A percentile compares a stretch with the other conserved stretches of the same genome.
Conservation (phyloP, 2,329 filamentous ascomycete genomes). For the Fusarium pseudograminearum region DNA sequence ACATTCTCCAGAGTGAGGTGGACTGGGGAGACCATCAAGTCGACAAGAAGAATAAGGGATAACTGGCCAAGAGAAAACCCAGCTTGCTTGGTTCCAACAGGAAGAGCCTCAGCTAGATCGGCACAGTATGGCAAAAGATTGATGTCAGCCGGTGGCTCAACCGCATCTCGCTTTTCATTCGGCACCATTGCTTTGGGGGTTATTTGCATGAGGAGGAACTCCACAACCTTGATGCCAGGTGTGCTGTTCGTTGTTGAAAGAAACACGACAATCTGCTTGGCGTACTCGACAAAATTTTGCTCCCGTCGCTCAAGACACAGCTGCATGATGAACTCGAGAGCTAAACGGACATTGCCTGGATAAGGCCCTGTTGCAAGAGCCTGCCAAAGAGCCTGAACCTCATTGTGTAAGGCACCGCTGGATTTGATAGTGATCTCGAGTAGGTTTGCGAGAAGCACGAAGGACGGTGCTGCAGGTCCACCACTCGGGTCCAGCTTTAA, state of each 20-base stretch:
- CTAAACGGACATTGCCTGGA: conserved; percentile 91
- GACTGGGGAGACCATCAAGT: conserved; percentile 93
- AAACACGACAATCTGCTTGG: conserved; percentile 98
- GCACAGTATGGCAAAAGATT: conserved; percentile 87
- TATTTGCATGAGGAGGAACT: conserved; percentile 92
- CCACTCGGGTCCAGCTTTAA: conserved; percentile 92
- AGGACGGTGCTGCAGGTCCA: conserved; percentile 89
- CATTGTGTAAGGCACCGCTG: conserved; percentile 88
- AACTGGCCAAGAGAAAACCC: conserved; percentile 94
- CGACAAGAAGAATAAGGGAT: conserved; percentile 91
- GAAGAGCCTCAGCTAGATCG: conserved; percentile 81
- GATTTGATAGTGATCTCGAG: conserved; percentile 97
- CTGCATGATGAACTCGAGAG: conserved; percentile 95
- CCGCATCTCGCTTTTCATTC: conserved; percentile 79
- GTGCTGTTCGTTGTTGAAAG: conserved; percentile 81
- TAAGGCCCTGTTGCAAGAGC: conserved; percentile 93
- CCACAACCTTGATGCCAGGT: conserved; percentile 89
- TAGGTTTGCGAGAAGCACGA: conserved; percentile 93
- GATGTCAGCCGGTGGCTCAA: conserved; percentile 78
- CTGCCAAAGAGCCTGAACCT: conserved; percentile 98
- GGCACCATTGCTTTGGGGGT: conserved; percentile 97
- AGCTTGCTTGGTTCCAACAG: conserved; percentile 89
- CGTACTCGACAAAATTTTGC: conserved; percentile 97
- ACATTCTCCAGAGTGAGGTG: conserved; percentile 83
- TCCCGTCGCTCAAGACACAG: conserved; percentile 93